Evolutionary conservation across 2,329 filamentous ascomycete species (phyloP), one percentile per base, ranked within the genome.

Genomic region (Colletotrichum magnum): DNA sequence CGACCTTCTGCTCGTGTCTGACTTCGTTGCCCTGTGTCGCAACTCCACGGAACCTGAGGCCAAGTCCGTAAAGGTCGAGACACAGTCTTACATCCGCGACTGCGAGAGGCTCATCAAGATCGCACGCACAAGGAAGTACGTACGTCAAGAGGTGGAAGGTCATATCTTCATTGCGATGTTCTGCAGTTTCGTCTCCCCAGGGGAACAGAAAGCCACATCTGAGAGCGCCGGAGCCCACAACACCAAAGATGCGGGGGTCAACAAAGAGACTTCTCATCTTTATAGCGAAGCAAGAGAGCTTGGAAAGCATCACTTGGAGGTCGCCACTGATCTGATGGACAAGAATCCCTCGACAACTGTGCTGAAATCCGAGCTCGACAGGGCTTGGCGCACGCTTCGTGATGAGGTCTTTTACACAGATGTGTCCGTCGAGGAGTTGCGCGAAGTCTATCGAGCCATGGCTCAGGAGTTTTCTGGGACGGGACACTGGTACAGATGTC

Each of bases 401-500:
- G 79, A 79, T 7, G 54, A 48, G 2, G 78, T 79, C 0, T 87
- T 88, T 71, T 87, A 89, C 75, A 75, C 77, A 2, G 68, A 80
- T 0, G 83, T 90, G 15, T 85, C 82, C 0, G 81, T 79, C 10
- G 81, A 84, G 3, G 88, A 92, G 78, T 83, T 87, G 74, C 79
- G 81, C 41, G 82, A 79, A 1, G 82, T 89, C 2, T 81, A 86
- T 59, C 60, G 71, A 1, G 87, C 88, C 2, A 89, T 90, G 87
- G 75, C 83, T 1, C 64, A 56, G 0, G 85, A 87, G 69, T 85
- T 89, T 45, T 69, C 60, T 0, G 84, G 86, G 0, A 88, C 84
- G 0, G 89, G 90, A 0, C 88, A 90, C 71, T 92, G 89, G 89
- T 92, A 91, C 75, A 82, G 78, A 0, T 91, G 88, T 70, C 76